Percentiles rank a stretch among this genome's conserved stretches.
Conservation (phyloP, 116 monocot genomes). For the Cymodocea nodosa region DNA sequence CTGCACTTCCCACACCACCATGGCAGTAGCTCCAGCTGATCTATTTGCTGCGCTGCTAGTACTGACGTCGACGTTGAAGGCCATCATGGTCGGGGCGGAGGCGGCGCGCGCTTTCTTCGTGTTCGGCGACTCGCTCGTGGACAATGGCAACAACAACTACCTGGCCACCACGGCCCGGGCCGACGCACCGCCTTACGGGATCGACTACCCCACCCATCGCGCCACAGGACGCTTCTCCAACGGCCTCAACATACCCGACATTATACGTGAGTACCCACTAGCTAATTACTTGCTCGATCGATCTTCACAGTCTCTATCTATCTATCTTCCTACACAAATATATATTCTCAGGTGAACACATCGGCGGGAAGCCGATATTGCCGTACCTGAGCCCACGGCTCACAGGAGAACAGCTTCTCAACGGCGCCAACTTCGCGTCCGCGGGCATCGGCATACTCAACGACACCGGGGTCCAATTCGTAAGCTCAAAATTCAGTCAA, state of each 20-base stretch:
- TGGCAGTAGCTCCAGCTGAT: neutral
- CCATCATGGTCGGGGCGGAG: neutral
- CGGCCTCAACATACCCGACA: constrained; percentile 43
- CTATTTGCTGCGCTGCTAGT: neutral
- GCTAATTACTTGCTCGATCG: neutral
- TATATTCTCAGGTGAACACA: constrained; percentile 17
- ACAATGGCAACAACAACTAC: constrained; percentile 40
- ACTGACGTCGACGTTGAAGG: neutral
- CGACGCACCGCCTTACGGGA: constrained; percentile 29
- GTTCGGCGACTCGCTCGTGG: constrained; percentile 36
- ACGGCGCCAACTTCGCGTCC: constrained; percentile 33
- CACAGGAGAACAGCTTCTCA: constrained; percentile 22
- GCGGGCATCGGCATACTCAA: constrained; percentile 37
- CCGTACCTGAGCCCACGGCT: constrained; percentile 31
- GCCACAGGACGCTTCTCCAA: constrained; percentile 46
- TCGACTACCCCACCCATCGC: constrained; percentile 27
- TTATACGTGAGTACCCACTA: constrained; percentile 18
- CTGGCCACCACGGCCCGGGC: constrained; percentile 29
- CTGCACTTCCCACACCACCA: neutral
- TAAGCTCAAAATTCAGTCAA: constrained; percentile 1
- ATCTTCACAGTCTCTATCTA: too few relatives aligned
- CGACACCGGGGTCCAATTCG: constrained; percentile 37
- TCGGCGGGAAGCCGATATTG: constrained; percentile 14
- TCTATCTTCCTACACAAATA: too few relatives aligned
- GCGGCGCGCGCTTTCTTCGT: constrained; percentile 31